Evolutionary conservation across 257 asterid species (phyloP), one percentile per base, ranked within the genome.

Genomic region (Capsicum pubescens): DNA sequence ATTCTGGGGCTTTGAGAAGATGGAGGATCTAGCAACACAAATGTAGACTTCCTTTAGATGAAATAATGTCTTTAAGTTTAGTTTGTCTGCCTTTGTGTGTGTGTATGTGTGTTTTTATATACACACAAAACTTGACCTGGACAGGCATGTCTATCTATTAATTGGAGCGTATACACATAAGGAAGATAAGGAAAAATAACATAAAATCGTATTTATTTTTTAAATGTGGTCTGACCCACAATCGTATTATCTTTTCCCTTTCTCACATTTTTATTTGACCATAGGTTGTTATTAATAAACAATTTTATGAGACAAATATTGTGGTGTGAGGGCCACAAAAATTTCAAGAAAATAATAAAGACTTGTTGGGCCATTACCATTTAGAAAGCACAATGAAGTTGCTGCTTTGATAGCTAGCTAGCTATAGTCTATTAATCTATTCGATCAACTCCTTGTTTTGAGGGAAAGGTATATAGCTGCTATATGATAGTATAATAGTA

Each of bases 341-440:
- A 19, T 74, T 74, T 50, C 0, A 74, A 50, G 61, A 74, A 74
- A 74, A 74, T 21, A 50, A 46, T 72, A 72, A 19, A 0, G 58
- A 13, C 2, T 39, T 12, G 84, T 56, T 84, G 88, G 87, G 76
- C 81, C 84, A 81, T 19, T 58, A 70, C 81, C 84, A 81, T 19
- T 58, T 61, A 84, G 85, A 88, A 88, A 91, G 72, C 63, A 60
- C 90, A 35, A 74, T 50, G 84, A 85, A 88, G 84, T 84, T 86
- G 86, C 70, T 66, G 81, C 61, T 50, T 74, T 74, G 19, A 74
- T 13, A 50, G 13, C 17, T 26, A 50, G 13, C 17, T 26, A 64
- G 44, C 70, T 63, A 39, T 35, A 72, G n/a, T 46, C 60, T 44
- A 50, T 44, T 21, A 16, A 70, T 42, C 42, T 70, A 70, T 10